These are phyloP conservation scores for Amanita thiersii DNA, from an alignment of 768 basidiomycete genomes.

Conservation along the genomic window DNA sequence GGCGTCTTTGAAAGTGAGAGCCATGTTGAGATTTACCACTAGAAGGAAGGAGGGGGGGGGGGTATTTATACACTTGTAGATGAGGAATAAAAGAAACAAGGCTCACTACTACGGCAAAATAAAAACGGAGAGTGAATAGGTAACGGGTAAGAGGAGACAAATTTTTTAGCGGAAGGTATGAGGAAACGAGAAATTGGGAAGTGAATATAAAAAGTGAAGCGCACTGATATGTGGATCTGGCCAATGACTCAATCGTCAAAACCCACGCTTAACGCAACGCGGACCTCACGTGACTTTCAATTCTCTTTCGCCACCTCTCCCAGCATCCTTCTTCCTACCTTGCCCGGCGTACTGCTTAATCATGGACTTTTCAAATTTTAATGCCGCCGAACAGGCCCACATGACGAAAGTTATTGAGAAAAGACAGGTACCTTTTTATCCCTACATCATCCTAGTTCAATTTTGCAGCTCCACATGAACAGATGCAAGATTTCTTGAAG, in stretches of 20 bases:
- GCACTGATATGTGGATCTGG: no score
- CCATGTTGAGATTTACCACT: conserved; percentile 51
- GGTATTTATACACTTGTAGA: conserved; percentile 10
- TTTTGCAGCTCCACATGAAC: conserved; percentile 7
- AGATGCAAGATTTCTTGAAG: conserved; percentile 99
- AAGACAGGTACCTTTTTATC: conserved; percentile 62
- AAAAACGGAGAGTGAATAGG: not conserved
- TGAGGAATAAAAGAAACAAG: not conserved
- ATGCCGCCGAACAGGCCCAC: conserved; percentile 88
- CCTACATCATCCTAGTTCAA: conserved; percentile 1
- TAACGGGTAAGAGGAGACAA: conserved; percentile 4
- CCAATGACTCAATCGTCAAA: no score
- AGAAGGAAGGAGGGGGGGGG: conserved; percentile 8
- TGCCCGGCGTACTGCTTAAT: conserved; percentile 9
- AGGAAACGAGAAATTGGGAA: no score
- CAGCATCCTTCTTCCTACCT: conserved; percentile 7
- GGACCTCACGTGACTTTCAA: not conserved
- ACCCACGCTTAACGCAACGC: no score
- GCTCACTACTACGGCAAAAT: not conserved
- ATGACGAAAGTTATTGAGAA: conserved; percentile 93
- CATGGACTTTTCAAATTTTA: conserved; percentile 93
- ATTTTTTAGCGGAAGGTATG: not conserved
- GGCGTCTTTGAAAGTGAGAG: conserved; percentile 74
- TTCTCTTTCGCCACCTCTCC: not conserved
- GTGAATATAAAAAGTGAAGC: no score